These are phyloP conservation scores for Fusarium concolor DNA, from an alignment of 2,329 filamentous ascomycete genomes.

Conservation along the genomic window DNA sequence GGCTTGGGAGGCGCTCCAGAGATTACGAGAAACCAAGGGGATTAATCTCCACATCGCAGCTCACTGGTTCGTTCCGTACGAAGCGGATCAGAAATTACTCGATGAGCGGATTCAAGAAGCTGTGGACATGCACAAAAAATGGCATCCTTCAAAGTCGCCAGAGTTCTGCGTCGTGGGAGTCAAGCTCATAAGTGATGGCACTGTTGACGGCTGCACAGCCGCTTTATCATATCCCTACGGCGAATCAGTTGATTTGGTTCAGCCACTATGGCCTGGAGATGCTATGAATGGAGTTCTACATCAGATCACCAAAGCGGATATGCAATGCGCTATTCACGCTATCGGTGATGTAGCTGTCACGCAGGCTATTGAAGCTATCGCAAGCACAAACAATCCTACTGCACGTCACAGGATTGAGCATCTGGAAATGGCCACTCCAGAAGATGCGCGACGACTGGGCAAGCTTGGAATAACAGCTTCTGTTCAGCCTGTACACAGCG, in stretches of 20 bases:
- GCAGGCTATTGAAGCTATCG: conserved; percentile 68
- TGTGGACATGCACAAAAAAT: conserved; percentile 53
- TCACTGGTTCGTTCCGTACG: conserved; percentile 57
- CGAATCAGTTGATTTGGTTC: conserved; percentile 58
- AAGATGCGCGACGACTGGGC: conserved; percentile 68
- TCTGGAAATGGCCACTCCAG: conserved; percentile 67
- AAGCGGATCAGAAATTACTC: conserved; percentile 50
- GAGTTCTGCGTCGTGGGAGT: conserved; percentile 65
- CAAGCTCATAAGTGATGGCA: conserved; percentile 74
- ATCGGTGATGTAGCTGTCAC: conserved; percentile 71
- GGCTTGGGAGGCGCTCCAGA: conserved; percentile 57
- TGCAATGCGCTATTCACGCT: conserved; percentile 73
- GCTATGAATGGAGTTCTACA: conserved; percentile 66
- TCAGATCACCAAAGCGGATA: conserved; percentile 62
- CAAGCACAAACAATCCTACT: conserved; percentile 54
- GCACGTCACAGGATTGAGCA: conserved; percentile 73
- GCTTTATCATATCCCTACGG: conserved; percentile 69
- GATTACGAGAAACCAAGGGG: conserved; percentile 48
- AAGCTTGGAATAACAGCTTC: conserved; percentile 69
- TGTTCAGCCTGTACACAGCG: conserved; percentile 68
- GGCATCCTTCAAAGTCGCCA: conserved; percentile 42
- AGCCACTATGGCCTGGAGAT: conserved; percentile 63
- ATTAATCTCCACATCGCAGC: conserved; percentile 59
- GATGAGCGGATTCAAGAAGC: conserved; percentile 58
- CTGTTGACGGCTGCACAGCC: conserved; percentile 74